These are phyloP conservation scores for Saksenaea vasiformis DNA, from an alignment of 371 early-diverging fungal species.

Conservation along the genomic window DNA sequence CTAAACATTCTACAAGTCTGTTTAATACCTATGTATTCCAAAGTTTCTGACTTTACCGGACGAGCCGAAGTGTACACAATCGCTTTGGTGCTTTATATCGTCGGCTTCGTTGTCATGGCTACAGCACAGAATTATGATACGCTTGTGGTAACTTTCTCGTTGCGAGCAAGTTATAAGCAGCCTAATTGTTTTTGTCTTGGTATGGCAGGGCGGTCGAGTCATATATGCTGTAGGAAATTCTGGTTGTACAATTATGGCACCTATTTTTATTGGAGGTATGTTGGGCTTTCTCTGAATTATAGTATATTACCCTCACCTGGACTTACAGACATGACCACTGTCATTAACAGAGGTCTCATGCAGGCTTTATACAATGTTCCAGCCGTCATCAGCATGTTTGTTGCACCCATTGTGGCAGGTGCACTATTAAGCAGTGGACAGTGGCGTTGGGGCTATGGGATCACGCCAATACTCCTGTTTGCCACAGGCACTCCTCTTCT, in stretches of 20 bases:
- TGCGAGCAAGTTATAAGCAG: too few species aligned
- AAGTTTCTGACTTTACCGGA: constrained; percentile 32
- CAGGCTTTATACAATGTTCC: constrained; percentile 33
- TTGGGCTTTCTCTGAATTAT: constrained; percentile 20
- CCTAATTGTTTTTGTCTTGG: not conserved
- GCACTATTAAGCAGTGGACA: constrained; percentile 6
- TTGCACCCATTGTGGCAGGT: constrained; percentile 1
- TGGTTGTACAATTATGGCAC: constrained; percentile 38
- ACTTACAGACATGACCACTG: constrained; percentile 27
- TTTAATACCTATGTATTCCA: constrained; percentile 30
- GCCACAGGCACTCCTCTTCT: constrained; percentile 9
- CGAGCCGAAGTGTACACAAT: constrained; percentile 19
- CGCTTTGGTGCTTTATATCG: constrained; percentile 17
- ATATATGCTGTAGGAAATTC: constrained; percentile 41
- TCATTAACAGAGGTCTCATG: constrained; percentile 17
- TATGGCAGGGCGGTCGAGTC: constrained; percentile 45
- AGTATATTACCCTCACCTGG: not conserved
- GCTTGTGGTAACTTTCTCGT: constrained; percentile 18
- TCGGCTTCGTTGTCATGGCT: constrained; percentile 22
- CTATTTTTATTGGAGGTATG: constrained; percentile 48
- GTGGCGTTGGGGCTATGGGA: constrained; percentile 23
- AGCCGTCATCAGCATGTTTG: constrained; percentile 12
- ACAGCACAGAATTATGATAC: constrained; percentile 22
- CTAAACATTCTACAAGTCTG: constrained; percentile 22
- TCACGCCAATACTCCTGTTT: constrained; percentile 28